Percentiles rank a stretch among this genome's conserved stretches.
Evolutionary conservation across 1,139 yeast species (phyloP).

Genomic region (Geotrichum bryndzae): DNA sequence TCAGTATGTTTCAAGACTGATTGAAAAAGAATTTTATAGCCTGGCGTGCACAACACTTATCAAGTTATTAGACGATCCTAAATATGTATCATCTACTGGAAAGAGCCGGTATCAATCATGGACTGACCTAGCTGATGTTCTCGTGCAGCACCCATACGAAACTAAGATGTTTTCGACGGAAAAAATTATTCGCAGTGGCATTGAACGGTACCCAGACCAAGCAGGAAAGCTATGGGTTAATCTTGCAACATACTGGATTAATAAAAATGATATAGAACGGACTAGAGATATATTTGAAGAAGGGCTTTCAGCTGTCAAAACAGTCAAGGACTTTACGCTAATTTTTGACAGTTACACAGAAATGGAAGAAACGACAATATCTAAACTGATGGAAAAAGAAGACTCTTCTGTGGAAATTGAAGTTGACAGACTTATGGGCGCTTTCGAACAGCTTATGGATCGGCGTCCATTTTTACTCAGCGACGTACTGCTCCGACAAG

Average conservation of each 20-base stretch:
- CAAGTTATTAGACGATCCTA: slow-evolving; percentile 33
- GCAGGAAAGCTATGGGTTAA: slow-evolving; percentile 46
- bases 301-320: slow-evolving; percentile 43
- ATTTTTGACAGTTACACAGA: slow-evolving; percentile 61
- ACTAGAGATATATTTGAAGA: slow-evolving; percentile 47
- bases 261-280: slow-evolving; percentile 36
- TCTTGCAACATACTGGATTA: slow-evolving; percentile 47
- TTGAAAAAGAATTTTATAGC: slow-evolving; percentile 26
- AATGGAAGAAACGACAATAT: slow-evolving; percentile 50
- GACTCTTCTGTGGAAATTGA: slow-evolving; percentile 31
- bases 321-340: slow-evolving; percentile 57
- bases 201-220: slow-evolving; percentile 56
- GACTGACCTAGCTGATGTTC: slow-evolving; percentile 44
- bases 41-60: slow-evolving; percentile 32
- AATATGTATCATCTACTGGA: slow-evolving; percentile 35
- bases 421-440: slow-evolving; percentile 43
- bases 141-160: slow-evolving; percentile 33
- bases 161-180: slow-evolving; percentile 32
- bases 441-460: slow-evolving; percentile 52
- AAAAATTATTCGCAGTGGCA: slow-evolving; percentile 37
- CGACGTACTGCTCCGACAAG: slow-evolving; percentile 61
- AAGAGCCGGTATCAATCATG: slow-evolving; percentile 43
- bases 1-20: slow-evolving; percentile 28
- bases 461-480: slow-evolving; percentile 53
- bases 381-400: slow-evolving; percentile 36